Base-by-base conservation (phyloP, 2,329 filamentous ascomycete genomes). In the Penicillium sclerotiorum region DNA sequence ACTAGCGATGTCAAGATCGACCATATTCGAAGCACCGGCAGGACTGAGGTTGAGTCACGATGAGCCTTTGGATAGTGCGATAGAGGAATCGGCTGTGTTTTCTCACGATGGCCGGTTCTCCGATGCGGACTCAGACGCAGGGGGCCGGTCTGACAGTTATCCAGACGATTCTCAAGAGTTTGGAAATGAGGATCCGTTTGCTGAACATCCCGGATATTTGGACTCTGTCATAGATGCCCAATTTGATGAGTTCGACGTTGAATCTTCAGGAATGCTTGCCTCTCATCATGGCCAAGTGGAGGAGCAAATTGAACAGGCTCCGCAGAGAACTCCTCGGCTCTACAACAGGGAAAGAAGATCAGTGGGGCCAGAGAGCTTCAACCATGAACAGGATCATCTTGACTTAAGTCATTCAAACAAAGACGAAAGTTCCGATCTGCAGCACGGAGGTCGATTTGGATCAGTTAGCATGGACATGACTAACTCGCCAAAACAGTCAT, bases 71-170 rank as follows among this genome's bases (percentile, higher is more conserved):
- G 5, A 35, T 6, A 44, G 44, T 21, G 28, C 18, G 15, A 42
- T 72, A 47, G 68, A 65, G 47, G 56, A 47, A 8, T 74, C 71
- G 3, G 49, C 70, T 3, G 49, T 52, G 18, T 66, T 65, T 50
- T 70, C 70, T 22, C 60, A 65, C 27, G 68, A 72, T 50, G 72
- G 72, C 9, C 68, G 70, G 35, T 75, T 74, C 37, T 74, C 72
- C 12, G 72, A 75, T 52, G 71, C 72, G 15, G 70, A 67, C 28
- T 70, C 70, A 5, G 72, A 74, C n/a, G 60, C 55, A 25, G 70
- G 66, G 28, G 51, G 59, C 36, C 54, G 56, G 32, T 56, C 50
- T 38, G 63, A 63, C 47, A 52, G 55, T 13, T 62, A 60, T 36
- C 49, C 60, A 13, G 62, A 63, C 21, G 60, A 65, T 25, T 63